These are phyloP conservation scores for Ruellia speciosa DNA, from an alignment of 305 asterid species.

Conservation along the genomic window DNA sequence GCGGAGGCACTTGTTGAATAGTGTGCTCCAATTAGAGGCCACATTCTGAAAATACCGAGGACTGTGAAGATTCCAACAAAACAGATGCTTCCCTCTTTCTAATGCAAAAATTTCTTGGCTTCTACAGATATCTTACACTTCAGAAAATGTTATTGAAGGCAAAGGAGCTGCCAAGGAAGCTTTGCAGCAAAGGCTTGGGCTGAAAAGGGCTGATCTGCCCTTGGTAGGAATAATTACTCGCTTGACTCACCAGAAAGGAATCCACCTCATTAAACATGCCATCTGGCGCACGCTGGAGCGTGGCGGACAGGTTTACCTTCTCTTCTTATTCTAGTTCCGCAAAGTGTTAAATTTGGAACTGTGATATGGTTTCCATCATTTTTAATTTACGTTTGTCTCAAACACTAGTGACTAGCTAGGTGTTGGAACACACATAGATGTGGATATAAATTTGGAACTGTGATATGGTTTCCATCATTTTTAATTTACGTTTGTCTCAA, in stretches of 20 bases:
- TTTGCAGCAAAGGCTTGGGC: constrained; percentile 77
- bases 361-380: not conserved
- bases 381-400: not conserved
- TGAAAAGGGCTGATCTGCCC: constrained; percentile 68
- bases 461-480: not conserved
- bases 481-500: not conserved
- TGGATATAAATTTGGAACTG: not conserved
- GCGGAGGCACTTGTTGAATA: no score
- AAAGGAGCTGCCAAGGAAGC: constrained; percentile 91
- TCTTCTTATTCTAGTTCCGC: constrained; percentile 13
- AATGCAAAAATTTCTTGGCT: constrained; percentile 25
- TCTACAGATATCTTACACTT: constrained; percentile 65
- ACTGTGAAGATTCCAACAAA: no score
- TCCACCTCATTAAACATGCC: constrained; percentile 96
- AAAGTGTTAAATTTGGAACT: not conserved
- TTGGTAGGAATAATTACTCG: constrained; percentile 89
- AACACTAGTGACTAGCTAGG: not conserved
- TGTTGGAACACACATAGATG: not conserved
- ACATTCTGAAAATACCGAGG: no score
- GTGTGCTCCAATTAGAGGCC: no score
- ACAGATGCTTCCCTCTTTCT: constrained; percentile 6
- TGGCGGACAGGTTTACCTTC: constrained; percentile 63
- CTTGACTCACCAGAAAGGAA: constrained; percentile 97
- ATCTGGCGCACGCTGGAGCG: constrained; percentile 90
- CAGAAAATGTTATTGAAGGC: constrained; percentile 93